phyloP scores from a whole-genome alignment of 1,284 basidiomycete species.

The Fistulinella staudtii region DNA sequence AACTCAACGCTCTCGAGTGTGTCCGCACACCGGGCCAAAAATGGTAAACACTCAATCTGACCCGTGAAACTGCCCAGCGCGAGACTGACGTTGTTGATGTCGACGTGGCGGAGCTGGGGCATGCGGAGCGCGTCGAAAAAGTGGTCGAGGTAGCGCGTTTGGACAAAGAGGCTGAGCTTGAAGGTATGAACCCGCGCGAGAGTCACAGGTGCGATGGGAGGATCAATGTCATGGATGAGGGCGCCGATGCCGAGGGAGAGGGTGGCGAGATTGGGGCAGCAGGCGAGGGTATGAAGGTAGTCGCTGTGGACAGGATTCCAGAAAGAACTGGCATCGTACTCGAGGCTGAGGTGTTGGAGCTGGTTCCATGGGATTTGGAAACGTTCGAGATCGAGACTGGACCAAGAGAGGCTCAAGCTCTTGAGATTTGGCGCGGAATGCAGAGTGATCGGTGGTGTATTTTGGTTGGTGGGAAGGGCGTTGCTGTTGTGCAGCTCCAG shows the following conservation, averaged over 20 bases:
- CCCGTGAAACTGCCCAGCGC: slow-evolving; percentile 24
- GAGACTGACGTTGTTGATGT: slow-evolving; percentile 27
- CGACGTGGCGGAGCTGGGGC: slow-evolving; percentile 25
- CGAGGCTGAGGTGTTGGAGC: slow-evolving; percentile 27
- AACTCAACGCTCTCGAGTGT: slow-evolving; percentile 30
- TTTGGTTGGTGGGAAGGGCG: slow-evolving; percentile 24
- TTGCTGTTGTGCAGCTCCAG: slow-evolving; percentile 29
- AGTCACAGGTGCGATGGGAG: slow-evolving; percentile 15
- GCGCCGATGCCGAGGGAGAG: slow-evolving; percentile 29
- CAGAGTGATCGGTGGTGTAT: slow-evolving; percentile 23
- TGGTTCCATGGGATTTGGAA: slow-evolving; percentile 31
- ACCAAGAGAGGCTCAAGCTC: slow-evolving; percentile 30
- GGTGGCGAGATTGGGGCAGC: slow-evolving; percentile 26
- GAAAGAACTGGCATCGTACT: slow-evolving; percentile 26
- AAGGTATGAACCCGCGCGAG: slow-evolving; percentile 28
- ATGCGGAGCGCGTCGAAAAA: slow-evolving; percentile 28
- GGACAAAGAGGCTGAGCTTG: slow-evolving; percentile 24
- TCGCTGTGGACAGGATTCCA: slow-evolving; percentile 32
- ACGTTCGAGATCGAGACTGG: slow-evolving; percentile 24
- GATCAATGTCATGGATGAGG: slow-evolving; percentile 14
- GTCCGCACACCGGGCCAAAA: slow-evolving; percentile 25
- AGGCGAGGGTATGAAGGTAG: slow-evolving; percentile 23
- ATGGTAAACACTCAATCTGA: slow-evolving; percentile 27
- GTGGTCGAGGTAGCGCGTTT: slow-evolving; percentile 23
- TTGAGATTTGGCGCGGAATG: slow-evolving; percentile 28